A percentile compares a stretch with the other conserved stretches of the same genome.
Evolutionary conservation across 2,329 filamentous ascomycete genomes (phyloP).

Genomic region (Esteya vermicola): DNA sequence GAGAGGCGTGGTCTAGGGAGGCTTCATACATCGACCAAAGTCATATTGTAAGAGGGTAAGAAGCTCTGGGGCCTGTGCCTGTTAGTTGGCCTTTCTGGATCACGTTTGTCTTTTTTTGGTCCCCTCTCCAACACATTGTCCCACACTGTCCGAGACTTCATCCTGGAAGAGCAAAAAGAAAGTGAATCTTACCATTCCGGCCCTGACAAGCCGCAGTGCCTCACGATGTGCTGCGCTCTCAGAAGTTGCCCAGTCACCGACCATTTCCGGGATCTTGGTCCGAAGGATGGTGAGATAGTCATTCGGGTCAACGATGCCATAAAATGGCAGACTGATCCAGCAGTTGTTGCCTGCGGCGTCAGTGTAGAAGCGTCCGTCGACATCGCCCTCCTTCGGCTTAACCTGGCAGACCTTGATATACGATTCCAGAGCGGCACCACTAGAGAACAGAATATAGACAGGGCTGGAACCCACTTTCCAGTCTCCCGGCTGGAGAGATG

Average conservation of each 20-base stretch:
- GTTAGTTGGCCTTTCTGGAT: neutral
- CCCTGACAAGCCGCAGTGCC: conserved; percentile 6
- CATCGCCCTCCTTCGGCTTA: conserved; percentile 6
- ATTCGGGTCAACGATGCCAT: conserved; percentile 4
- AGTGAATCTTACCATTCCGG: conserved; percentile 1
- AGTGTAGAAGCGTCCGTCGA: conserved; percentile 8
- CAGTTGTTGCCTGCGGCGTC: conserved; percentile 4
- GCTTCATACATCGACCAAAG: conserved; percentile 7
- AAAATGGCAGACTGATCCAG: conserved; percentile 8
- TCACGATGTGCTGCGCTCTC: conserved; percentile 7
- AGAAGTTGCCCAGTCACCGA: conserved; percentile 1
- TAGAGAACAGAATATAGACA: conserved; percentile 5
- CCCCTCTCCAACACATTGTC: no score
- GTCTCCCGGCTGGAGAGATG: conserved; percentile 2
- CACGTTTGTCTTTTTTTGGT: no score
- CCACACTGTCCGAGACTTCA: no score
- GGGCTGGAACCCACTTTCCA: neutral
- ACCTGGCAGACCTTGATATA: conserved; percentile 5
- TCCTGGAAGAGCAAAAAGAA: neutral
- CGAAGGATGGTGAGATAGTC: conserved; percentile 1
- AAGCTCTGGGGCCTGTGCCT: conserved; percentile 7
- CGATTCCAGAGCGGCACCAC: conserved; percentile 2
- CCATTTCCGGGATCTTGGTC: neutral
- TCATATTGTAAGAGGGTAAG: conserved; percentile 8
- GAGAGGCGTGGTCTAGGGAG: neutral